Percentiles rank a stretch among this genome's conserved stretches.
These are phyloP conservation scores for Knufia fluminis DNA, from an alignment of 2,329 filamentous ascomycete genomes.

Conservation along the genomic window DNA sequence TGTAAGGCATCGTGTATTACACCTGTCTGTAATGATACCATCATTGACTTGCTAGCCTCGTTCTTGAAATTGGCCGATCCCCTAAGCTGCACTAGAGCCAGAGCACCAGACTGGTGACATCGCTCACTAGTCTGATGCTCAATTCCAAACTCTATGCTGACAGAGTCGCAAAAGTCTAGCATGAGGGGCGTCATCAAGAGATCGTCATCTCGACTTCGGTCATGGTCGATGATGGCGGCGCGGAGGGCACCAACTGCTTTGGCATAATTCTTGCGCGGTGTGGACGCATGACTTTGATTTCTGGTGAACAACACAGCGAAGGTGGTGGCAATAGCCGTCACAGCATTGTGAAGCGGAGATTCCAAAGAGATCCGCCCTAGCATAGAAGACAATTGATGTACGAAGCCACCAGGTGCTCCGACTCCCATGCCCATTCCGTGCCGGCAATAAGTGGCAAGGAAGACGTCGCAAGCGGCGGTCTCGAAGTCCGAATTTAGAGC, in stretches of 20 bases:
- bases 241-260: slow-evolving; percentile 17
- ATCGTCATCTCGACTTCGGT: slow-evolving; percentile 16
- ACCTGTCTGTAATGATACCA: slow-evolving; percentile 14
- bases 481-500: slow-evolving; percentile 13
- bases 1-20: slow-evolving; percentile 16
- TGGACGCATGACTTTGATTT: slow-evolving; percentile 14
- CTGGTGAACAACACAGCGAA: slow-evolving; percentile 21
- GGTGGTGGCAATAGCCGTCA: slow-evolving; percentile 20
- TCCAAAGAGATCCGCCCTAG: slow-evolving; percentile 12
- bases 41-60: slow-evolving; percentile 10
- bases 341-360: slow-evolving; percentile 20
- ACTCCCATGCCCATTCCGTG: slow-evolving; percentile 12
- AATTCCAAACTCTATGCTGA: slow-evolving; percentile 16
- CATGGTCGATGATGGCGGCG: slow-evolving; percentile 15
- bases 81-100: slow-evolving; percentile 20
- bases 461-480: slow-evolving; percentile 19
- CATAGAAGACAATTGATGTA: slow-evolving; percentile 18
- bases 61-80: slow-evolving; percentile 15
- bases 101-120: slow-evolving; percentile 20
- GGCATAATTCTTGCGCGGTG: slow-evolving; percentile 16
- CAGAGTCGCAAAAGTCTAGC: slow-evolving; percentile 23
- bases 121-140: slow-evolving; percentile 6
- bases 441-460: slow-evolving; percentile 19
- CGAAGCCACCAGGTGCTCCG: slow-evolving; percentile 16
- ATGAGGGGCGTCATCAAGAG: slow-evolving; percentile 22